These are phyloP conservation scores for Zoysia pacifica DNA, from an alignment of 176 grass and related monocot species.

Conservation along the genomic window DNA sequence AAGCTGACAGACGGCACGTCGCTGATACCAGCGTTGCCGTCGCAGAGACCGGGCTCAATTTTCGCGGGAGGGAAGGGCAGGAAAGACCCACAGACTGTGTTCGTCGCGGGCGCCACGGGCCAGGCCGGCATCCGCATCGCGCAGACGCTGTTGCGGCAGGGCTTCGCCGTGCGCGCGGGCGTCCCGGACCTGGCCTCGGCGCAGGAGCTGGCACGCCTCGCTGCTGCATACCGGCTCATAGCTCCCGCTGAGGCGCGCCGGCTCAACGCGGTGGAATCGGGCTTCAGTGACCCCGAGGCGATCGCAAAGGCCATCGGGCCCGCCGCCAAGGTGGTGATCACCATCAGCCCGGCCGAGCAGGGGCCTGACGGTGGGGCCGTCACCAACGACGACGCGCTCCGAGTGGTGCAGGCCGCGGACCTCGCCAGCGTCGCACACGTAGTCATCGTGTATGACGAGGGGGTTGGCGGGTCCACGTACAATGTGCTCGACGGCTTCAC, in stretches of 20 bases:
- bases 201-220: slow-evolving; percentile 80
- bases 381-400: slow-evolving; percentile 82
- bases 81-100: slow-evolving; percentile 79
- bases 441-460: slow-evolving; percentile 66
- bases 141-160: slow-evolving; percentile 74
- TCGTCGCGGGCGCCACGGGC: slow-evolving; percentile 86
- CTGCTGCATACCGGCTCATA: slow-evolving; percentile 69
- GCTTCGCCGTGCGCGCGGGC: slow-evolving; percentile 74
- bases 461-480: slow-evolving; percentile 44
- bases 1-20: slow-evolving; percentile 58
- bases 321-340: slow-evolving; percentile 88
- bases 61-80: slow-evolving; percentile 42
- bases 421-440: slow-evolving; percentile 77
- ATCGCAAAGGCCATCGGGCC: slow-evolving; percentile 95
- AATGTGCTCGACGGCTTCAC: slow-evolving; percentile 86
- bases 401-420: slow-evolving; percentile 78
- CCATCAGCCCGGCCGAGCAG: slow-evolving; percentile 63
- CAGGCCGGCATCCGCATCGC: slow-evolving; percentile 72
- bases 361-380: slow-evolving; percentile 52
- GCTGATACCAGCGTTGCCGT: slow-evolving; percentile 59
- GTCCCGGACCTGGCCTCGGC: slow-evolving; percentile 70
- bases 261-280: slow-evolving; percentile 74
- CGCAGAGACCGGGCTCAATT: slow-evolving; percentile 43
- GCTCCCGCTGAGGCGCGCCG: slow-evolving; percentile 64
- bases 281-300: slow-evolving; percentile 58